These are phyloP conservation scores for Aspergillus sp. DNA, from an alignment of 2,329 filamentous ascomycete species.

Conservation along the genomic window DNA sequence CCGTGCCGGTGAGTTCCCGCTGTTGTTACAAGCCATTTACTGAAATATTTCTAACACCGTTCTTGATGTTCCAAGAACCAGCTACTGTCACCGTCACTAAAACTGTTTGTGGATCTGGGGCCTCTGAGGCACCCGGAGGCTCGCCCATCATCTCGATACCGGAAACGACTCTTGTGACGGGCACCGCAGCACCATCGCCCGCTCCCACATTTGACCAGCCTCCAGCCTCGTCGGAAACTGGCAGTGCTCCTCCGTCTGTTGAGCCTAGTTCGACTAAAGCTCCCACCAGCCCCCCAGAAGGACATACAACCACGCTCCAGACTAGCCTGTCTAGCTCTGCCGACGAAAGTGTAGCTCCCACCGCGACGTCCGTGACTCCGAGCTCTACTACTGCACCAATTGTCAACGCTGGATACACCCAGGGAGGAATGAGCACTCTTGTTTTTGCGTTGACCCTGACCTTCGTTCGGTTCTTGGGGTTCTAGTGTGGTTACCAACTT, in stretches of 20 bases:
- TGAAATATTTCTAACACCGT: not conserved
- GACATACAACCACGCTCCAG: slow-evolving; percentile 3
- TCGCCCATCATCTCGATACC: slow-evolving; percentile 6
- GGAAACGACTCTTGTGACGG: slow-evolving; percentile 2
- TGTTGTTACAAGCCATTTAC: not conserved
- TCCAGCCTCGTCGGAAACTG: not conserved
- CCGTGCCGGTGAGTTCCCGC: slow-evolving; percentile 4
- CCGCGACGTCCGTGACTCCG: not conserved
- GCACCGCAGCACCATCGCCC: not conserved
- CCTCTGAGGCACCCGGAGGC: not conserved
- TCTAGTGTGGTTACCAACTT: not conserved
- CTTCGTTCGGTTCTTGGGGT: not conserved
- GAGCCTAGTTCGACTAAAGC: not conserved
- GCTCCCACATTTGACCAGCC: not conserved
- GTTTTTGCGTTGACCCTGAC: slow-evolving; percentile 5
- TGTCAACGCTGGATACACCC: not conserved
- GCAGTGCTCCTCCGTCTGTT: not conserved
- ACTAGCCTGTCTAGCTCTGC: not conserved
- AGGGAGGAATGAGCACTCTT: not conserved
- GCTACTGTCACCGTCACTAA: slow-evolving; percentile 10
- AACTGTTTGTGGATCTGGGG: slow-evolving; percentile 2
- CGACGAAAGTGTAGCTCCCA: not conserved
- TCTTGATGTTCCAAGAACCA: not conserved
- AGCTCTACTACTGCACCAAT: not conserved
- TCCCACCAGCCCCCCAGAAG: not conserved